Evolutionary conservation across 1,284 basidiomycete species (phyloP).

Genomic region (Ustilago sp.): DNA sequence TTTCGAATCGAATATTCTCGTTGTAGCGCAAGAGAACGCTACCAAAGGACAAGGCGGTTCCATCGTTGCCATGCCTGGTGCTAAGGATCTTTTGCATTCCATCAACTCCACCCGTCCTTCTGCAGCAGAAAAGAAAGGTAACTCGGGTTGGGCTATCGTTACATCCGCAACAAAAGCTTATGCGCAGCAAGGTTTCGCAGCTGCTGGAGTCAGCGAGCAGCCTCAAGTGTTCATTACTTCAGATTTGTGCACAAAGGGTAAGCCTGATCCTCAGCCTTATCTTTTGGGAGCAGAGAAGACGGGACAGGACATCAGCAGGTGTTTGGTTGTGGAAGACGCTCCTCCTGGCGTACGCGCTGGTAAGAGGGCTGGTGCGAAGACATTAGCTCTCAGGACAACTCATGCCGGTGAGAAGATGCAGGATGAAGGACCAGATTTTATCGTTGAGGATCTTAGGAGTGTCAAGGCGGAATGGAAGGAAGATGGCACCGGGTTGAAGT

Average conservation of each 20-base stretch:
- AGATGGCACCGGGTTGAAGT: slow-evolving; percentile 46
- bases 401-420: slow-evolving; percentile 62
- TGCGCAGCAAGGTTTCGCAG: slow-evolving; percentile 62
- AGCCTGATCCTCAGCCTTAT: slow-evolving; percentile 68
- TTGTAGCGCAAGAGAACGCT: slow-evolving; percentile 60
- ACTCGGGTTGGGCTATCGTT: slow-evolving; percentile 68
- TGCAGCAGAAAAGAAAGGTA: slow-evolving; percentile 11
- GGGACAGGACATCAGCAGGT: slow-evolving; percentile 52
- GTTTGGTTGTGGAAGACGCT: slow-evolving; percentile 68
- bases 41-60: slow-evolving; percentile 43
- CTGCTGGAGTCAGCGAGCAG: slow-evolving; percentile 37
- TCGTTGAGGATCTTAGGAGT: slow-evolving; percentile 62
- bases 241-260: slow-evolving; percentile 62
- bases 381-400: slow-evolving; percentile 63
- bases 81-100: slow-evolving; percentile 56
- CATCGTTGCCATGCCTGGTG: slow-evolving; percentile 68
- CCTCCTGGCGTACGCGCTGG: slow-evolving; percentile 65
- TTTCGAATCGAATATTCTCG: slow-evolving; percentile 65
- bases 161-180: slow-evolving; percentile 68
- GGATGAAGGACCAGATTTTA: slow-evolving; percentile 60
- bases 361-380: slow-evolving; percentile 62
- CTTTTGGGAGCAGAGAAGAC: slow-evolving; percentile 59
- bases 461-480: slow-evolving; percentile 63
- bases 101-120: slow-evolving; percentile 47
- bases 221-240: slow-evolving; percentile 64